A percentile compares a stretch with the other conserved stretches of the same genome.
phyloP scores from a whole-genome alignment of 1,284 basidiomycete genomes.

The Malassezia nana region DNA sequence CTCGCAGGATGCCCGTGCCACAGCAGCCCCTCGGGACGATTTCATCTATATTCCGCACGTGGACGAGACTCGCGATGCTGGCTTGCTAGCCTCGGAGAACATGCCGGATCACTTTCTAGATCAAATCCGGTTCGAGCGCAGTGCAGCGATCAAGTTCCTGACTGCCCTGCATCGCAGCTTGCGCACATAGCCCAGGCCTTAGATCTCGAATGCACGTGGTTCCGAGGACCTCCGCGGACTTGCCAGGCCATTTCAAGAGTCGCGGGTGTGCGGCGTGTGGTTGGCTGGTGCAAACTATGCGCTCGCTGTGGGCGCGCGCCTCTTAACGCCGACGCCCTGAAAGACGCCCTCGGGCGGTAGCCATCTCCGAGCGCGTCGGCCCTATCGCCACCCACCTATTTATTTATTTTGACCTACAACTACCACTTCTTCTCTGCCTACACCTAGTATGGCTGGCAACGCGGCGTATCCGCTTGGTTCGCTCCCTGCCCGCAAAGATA shows the following conservation, averaged over 20 bases:
- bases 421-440: neutral
- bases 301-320: no score
- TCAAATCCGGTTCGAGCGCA: slow-evolving; percentile 24
- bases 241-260: no score
- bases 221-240: neutral
- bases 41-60: slow-evolving; percentile 40
- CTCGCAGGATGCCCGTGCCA: neutral
- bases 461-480: neutral
- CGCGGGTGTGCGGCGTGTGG: no score
- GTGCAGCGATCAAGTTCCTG: slow-evolving; percentile 20
- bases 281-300: no score
- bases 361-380: no score
- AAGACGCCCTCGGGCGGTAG: no score
- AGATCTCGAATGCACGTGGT: neutral
- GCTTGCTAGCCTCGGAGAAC: slow-evolving; percentile 15
- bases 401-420: no score
- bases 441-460: neutral
- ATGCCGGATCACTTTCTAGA: slow-evolving; percentile 23
- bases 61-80: slow-evolving; percentile 32
- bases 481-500: neutral
- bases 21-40: slow-evolving; percentile 22
- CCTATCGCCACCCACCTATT: no score
- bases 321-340: no score
- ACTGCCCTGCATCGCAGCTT: slow-evolving; percentile 18
- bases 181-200: slow-evolving; percentile 15